These are phyloP conservation scores for Yarrowia sp. DNA, from an alignment of 805 yeast species.

Conservation along the genomic window DNA sequence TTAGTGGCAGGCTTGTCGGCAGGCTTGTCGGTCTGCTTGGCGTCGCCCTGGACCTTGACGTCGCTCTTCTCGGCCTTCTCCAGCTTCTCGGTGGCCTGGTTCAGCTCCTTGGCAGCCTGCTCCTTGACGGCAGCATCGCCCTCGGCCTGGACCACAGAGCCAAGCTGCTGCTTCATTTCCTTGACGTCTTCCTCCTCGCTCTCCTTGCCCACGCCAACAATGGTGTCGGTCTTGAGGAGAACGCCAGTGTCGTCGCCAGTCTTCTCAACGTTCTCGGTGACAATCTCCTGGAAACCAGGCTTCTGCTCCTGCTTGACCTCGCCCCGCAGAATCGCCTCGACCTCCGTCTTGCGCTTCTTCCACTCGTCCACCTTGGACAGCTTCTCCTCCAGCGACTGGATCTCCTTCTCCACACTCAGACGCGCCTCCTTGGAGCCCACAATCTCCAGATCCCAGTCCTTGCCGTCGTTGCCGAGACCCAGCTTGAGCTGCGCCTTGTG, in stretches of 20 bases:
- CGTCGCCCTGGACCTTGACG: not conserved
- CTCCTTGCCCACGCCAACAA: conserved; percentile 11
- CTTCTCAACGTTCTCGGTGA: conserved; percentile 5
- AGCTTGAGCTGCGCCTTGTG: conserved; percentile 76
- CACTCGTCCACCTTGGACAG: conserved; percentile 57
- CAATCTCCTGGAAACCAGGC: conserved; percentile 19
- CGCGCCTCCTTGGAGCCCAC: conserved; percentile 65
- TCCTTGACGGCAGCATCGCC: conserved; percentile 13
- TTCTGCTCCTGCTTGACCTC: conserved; percentile 21
- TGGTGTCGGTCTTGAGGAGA: not conserved
- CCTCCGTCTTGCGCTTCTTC: conserved; percentile 57
- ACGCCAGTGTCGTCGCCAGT: not conserved
- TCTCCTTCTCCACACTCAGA: conserved; percentile 70
- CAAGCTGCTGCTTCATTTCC: conserved; percentile 13
- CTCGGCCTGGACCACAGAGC: conserved; percentile 1
- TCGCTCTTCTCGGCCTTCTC: not conserved
- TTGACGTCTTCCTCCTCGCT: not conserved
- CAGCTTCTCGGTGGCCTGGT: not conserved
- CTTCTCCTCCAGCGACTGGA: conserved; percentile 60
- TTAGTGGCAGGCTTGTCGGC: not conserved
- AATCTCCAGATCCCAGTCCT: conserved; percentile 59
- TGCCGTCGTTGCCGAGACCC: conserved; percentile 49
- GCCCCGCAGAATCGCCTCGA: conserved; percentile 45
- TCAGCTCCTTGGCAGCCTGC: conserved; percentile 8
- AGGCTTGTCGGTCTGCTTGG: too few relatives aligned